Evolutionary conservation across 192 early-diverging fungal genomes (phyloP).

Genomic region (Entomortierella beljakovae): DNA sequence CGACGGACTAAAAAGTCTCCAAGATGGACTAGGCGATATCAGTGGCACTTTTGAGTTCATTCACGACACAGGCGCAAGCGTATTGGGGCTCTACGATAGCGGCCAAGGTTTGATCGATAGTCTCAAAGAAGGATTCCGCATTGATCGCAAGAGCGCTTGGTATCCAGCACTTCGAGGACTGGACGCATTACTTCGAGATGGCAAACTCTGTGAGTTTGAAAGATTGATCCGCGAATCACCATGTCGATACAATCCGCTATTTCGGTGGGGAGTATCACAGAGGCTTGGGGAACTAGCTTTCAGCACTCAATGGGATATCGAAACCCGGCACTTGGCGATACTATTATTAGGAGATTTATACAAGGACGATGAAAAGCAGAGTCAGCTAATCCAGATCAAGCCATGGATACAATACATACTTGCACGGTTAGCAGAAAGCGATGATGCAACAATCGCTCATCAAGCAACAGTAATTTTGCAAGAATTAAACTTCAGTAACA

Average conservation of each 20-base stretch:
- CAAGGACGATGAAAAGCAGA: not conserved
- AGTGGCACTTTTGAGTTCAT: too few species aligned
- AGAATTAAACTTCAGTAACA: not conserved
- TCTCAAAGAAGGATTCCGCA: not conserved
- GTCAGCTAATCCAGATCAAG: not conserved
- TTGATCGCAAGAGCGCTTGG: slow-evolving; percentile 1
- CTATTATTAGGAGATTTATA: slow-evolving; percentile 1
- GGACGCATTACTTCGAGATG: not conserved
- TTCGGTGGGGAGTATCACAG: not conserved
- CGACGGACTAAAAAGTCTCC: not conserved
- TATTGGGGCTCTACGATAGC: not conserved
- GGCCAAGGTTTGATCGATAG: not conserved
- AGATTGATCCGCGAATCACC: slow-evolving; percentile 4
- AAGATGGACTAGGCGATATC: not conserved
- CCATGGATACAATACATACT: slow-evolving; percentile 7
- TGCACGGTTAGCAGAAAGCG: not conserved
- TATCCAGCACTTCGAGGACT: slow-evolving; percentile 3
- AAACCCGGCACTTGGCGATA: not conserved
- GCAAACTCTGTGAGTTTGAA: not conserved
- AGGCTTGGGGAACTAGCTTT: not conserved
- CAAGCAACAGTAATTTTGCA: too few species aligned
- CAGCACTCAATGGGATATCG: not conserved
- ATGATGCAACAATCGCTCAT: too few species aligned
- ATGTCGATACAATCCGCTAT: not conserved
- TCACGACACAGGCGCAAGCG: not conserved